Percentiles rank a stretch among this genome's conserved stretches.
These are phyloP conservation scores for Thoreauomyces humboldtii DNA, from an alignment of 192 early-diverging fungal genomes.

Conservation along the genomic window DNA sequence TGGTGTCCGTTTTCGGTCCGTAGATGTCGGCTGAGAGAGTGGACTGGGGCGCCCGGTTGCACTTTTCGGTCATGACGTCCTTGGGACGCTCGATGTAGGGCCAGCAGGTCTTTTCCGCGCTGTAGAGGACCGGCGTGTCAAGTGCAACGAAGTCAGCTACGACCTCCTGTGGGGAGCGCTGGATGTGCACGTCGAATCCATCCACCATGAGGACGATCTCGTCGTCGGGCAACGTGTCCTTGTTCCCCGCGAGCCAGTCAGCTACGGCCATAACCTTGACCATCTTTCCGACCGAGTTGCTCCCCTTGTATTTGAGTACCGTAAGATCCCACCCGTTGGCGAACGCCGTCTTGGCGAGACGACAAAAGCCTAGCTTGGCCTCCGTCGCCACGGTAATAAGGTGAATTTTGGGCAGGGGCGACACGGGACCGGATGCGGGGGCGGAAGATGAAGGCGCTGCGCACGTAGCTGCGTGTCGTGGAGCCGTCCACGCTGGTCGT, in stretches of 20 bases:
- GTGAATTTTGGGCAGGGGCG: slow-evolving; percentile 1
- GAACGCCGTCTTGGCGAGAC: neutral
- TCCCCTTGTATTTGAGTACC: neutral
- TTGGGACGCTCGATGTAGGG: neutral
- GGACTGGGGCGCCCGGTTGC: neutral
- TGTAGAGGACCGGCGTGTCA: neutral
- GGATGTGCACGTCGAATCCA: neutral
- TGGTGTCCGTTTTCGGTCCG: neutral
- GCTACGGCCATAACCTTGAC: neutral
- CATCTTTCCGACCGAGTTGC: neutral
- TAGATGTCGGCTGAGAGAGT: neutral
- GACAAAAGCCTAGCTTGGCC: neutral
- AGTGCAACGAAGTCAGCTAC: neutral
- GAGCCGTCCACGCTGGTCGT: too few species aligned
- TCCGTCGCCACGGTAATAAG: neutral
- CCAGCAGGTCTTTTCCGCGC: slow-evolving; percentile 3
- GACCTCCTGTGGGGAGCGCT: neutral
- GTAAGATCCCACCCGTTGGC: neutral
- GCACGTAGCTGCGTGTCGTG: too few species aligned
- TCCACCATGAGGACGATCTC: neutral
- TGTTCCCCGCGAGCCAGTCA: neutral
- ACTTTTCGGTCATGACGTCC: neutral
- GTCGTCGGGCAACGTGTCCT: neutral
- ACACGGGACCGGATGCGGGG: too few species aligned
- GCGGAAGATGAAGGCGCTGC: too few species aligned